Base-by-base conservation (phyloP, 2,329 filamentous ascomycete genomes). In the Magnaporthiopsis rhizophila region DNA sequence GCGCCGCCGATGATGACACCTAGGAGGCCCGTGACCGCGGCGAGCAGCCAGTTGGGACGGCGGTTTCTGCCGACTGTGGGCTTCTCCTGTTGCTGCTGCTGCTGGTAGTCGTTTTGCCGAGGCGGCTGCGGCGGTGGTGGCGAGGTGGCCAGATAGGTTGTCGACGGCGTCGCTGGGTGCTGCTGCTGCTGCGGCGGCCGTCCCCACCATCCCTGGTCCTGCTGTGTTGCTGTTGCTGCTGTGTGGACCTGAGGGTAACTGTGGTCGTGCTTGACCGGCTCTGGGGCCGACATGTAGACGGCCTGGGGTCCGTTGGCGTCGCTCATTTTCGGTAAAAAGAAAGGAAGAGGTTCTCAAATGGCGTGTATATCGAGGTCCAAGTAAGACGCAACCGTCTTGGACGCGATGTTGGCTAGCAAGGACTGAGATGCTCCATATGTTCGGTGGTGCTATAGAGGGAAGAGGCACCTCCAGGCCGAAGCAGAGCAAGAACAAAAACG, bases 1-100 rank as follows among this genome's bases (percentile, higher is more conserved):
- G 59, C 59, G 59, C 59, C 34, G 59, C 59, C 59, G 24, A 61
- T 28, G n/a, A 61, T 34, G 59, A 45, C 32, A 4, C 59, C 34
- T 21, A 53, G 21, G 45, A 53, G 45, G 18, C 45, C n/a, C 4
- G 45, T 21, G 3, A 21, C 45, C 6, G 21, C 45, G 45, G 21
- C 21, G 18, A 53, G 21, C 45, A 53, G 45, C 45, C 45, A 53
- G 45, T n/a, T n/a, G 45, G 45, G 45, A 4, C 21, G 45, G 6
- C 45, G 18, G 34, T 1, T 36, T 3, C 45, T n/a, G 45, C 45
- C 18, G 45, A 0, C 18, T 2, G 45, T n/a, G 45, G 11, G 2
- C 21, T 53, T 53, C 9, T 53, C 45, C 1, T 53, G 7, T 5
- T 21, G 7, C 21, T 21, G 21, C 45, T 7, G 21, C 18, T 21